phyloP scores from a whole-genome alignment of 2,329 filamentous ascomycete genomes.

The Botrytis byssoidea region DNA sequence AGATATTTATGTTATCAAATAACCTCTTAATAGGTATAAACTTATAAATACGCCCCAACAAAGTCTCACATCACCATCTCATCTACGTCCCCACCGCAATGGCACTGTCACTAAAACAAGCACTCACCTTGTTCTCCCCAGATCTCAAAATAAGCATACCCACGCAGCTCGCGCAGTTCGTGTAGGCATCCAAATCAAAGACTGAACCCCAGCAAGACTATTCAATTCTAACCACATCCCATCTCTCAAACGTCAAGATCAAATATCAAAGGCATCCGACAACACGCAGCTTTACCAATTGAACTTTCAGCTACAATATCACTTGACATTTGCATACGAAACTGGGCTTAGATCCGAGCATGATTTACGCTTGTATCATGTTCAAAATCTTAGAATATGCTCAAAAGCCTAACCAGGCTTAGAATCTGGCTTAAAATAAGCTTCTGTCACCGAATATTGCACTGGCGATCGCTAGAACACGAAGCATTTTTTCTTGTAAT shows the following conservation, averaged over 20 bases:
- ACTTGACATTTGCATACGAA: constrained; percentile 9
- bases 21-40: background rate
- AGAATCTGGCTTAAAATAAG: background rate
- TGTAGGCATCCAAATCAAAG: background rate
- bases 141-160: background rate
- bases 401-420: background rate
- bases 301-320: background rate
- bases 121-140: background rate
- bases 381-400: background rate
- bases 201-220: background rate
- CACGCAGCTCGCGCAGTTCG: background rate
- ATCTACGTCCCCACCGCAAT: background rate
- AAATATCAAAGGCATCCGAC: background rate
- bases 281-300: background rate
- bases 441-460: background rate
- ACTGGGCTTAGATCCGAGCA: background rate
- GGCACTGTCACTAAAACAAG: background rate
- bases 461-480: background rate
- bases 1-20: background rate
- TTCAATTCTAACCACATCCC: background rate
- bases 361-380: background rate
- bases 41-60: background rate
- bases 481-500: background rate
- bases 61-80: background rate
- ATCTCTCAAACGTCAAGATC: background rate